Evolutionary conservation across 176 grass and related monocot species (phyloP).

Genomic region (Carex littledalei): DNA sequence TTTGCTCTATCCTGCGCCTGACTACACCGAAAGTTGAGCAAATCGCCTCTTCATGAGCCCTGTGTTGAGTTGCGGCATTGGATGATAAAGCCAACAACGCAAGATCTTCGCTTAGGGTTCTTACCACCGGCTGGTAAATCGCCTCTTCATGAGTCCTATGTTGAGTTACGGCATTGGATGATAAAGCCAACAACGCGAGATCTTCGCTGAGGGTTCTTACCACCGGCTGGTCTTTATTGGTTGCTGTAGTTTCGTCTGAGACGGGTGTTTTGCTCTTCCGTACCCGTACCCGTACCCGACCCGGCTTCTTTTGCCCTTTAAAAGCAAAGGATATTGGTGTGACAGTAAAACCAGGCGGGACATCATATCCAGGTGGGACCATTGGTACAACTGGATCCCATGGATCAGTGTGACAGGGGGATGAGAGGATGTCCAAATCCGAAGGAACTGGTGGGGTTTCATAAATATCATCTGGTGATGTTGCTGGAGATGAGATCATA

Average conservation of each 20-base stretch:
- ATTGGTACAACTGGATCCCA: neutral
- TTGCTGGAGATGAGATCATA: neutral
- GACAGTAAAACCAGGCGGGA: neutral
- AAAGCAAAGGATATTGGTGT: constrained; percentile 7
- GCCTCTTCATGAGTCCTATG: no score
- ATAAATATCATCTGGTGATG: neutral
- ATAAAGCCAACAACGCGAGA: neutral
- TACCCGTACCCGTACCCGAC: neutral
- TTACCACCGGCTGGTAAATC: no score
- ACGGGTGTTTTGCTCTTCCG: neutral
- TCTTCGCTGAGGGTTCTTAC: constrained; percentile 32
- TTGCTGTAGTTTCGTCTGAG: neutral
- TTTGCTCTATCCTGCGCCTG: no score
- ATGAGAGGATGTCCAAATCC: neutral
- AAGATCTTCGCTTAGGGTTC: no score
- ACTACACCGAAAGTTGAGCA: no score
- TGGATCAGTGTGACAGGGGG: neutral
- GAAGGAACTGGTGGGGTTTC: neutral
- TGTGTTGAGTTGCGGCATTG: no score
- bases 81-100: no score
- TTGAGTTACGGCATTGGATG: no score
- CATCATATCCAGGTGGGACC: neutral
- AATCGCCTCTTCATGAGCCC: no score
- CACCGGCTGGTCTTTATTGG: constrained; percentile 11
- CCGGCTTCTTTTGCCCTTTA: neutral